These are phyloP conservation scores for Musa schizocarpa DNA, from an alignment of 176 grass and related monocot species.

Conservation along the genomic window DNA sequence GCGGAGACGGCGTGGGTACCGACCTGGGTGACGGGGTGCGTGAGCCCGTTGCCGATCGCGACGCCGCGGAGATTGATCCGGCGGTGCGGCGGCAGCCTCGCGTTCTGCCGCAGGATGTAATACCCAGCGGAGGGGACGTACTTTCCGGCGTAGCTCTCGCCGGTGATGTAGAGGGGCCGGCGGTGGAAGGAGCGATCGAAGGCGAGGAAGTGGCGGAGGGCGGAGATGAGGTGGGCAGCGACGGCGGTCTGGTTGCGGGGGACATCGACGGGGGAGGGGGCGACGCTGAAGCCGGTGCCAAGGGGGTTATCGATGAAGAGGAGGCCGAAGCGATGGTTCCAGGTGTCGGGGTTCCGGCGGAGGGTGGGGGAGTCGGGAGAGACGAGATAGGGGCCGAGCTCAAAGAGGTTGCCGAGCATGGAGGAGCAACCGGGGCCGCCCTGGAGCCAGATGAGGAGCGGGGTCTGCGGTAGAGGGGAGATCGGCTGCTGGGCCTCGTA, in stretches of 20 bases:
- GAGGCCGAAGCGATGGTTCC: slow-evolving; percentile 58
- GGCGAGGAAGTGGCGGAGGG: slow-evolving; percentile 43
- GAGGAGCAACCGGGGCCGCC: slow-evolving; percentile 59
- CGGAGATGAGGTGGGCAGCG: slow-evolving; percentile 37
- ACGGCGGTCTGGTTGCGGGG: slow-evolving; percentile 43
- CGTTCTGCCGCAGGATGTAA: slow-evolving; percentile 34
- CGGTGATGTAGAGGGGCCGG: slow-evolving; percentile 49
- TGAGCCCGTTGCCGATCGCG: slow-evolving; percentile 61
- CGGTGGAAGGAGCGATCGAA: slow-evolving; percentile 29
- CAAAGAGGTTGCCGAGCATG: slow-evolving; percentile 51
- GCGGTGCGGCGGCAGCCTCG: not conserved
- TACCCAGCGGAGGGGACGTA: slow-evolving; percentile 41
- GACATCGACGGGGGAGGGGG: slow-evolving; percentile 23
- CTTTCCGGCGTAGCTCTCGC: slow-evolving; percentile 77
- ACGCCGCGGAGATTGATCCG: slow-evolving; percentile 42
- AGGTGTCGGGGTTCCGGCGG: slow-evolving; percentile 31
- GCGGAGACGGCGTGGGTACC: slow-evolving; percentile 49
- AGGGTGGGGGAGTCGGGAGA: slow-evolving; percentile 25
- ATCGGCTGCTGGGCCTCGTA: slow-evolving; percentile 53
- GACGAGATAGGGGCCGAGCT: slow-evolving; percentile 52
- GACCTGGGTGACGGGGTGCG: slow-evolving; percentile 47
- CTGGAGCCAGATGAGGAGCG: slow-evolving; percentile 64
- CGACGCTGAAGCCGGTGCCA: slow-evolving; percentile 56
- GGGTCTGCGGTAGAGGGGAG: slow-evolving; percentile 16
- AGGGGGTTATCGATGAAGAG: slow-evolving; percentile 75